phyloP scores from a whole-genome alignment of 768 basidiomycete species.

The Agrocybe chaxingu region DNA sequence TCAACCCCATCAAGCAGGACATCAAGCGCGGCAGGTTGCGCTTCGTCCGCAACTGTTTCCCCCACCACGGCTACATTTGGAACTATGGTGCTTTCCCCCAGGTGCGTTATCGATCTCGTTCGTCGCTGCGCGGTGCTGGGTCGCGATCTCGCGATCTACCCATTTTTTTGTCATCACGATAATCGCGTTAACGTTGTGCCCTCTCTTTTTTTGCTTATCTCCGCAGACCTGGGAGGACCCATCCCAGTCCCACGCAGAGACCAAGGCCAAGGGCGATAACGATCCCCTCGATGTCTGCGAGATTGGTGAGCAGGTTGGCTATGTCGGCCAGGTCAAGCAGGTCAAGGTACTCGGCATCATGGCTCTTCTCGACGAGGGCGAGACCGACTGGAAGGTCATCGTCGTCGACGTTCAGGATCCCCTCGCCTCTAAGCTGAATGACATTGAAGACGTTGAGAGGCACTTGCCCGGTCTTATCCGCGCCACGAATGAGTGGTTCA shows the following conservation, averaged over 20 bases:
- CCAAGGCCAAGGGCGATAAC: constrained; percentile 98
- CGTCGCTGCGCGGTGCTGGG: background rate
- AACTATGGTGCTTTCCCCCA: constrained; percentile 99
- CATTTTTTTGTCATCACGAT: constrained; percentile 2
- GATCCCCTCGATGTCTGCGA: constrained; percentile 99
- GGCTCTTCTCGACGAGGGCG: constrained; percentile 98
- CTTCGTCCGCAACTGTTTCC: constrained; percentile 99
- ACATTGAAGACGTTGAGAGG: constrained; percentile 98
- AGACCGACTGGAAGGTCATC: constrained; percentile 99
- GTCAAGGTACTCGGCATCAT: constrained; percentile 99
- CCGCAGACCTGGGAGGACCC: constrained; percentile 98
- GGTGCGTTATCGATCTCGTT: constrained; percentile 39
- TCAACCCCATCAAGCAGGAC: constrained; percentile 99
- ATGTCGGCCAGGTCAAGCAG: constrained; percentile 96
- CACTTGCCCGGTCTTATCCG: constrained; percentile 96
- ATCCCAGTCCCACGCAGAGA: constrained; percentile 80
- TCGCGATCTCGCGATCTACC: background rate
- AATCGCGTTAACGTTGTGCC: background rate
- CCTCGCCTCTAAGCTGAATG: constrained; percentile 93
- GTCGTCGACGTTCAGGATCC: constrained; percentile 97
- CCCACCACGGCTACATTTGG: constrained; percentile 99
- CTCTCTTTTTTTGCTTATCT: background rate
- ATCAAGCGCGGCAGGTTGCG: constrained; percentile 95
- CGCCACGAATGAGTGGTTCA: constrained; percentile 99
- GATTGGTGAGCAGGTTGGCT: constrained; percentile 98